phyloP scores from a whole-genome alignment of 176 grass and related monocot genomes.

The Eleusine coracana region DNA sequence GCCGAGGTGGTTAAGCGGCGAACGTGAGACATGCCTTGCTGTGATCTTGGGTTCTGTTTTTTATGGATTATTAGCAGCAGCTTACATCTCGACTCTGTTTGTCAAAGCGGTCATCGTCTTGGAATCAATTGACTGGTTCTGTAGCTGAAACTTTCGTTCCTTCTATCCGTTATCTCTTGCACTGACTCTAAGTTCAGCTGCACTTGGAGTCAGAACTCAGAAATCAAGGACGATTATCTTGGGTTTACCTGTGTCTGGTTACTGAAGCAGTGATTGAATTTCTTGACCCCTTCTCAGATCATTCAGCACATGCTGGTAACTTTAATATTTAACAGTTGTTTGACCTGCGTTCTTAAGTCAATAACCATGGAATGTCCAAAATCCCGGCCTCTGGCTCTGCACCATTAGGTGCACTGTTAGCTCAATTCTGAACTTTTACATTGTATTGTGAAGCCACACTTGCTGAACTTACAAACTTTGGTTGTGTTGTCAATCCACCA shows the following conservation, averaged over 20 bases:
- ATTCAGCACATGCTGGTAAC: neutral
- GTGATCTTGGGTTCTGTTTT: neutral
- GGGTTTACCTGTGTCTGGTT: neutral
- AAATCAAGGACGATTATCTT: neutral
- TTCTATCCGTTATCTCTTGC: neutral
- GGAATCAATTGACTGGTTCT: conserved; percentile 28
- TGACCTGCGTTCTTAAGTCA: neutral
- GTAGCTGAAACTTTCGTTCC: neutral
- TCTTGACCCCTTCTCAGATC: conserved; percentile 26
- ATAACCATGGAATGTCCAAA: neutral
- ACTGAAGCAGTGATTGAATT: neutral
- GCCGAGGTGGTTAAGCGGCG: neutral
- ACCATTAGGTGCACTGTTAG: too few relatives aligned
- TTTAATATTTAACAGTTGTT: neutral
- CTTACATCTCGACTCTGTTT: neutral
- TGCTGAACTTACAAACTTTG: neutral
- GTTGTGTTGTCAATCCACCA: neutral
- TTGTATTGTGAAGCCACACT: neutral
- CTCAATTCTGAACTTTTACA: neutral
- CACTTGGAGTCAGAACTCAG: neutral
- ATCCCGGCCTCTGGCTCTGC: neutral
- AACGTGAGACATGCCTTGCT: neutral
- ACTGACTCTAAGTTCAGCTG: neutral
- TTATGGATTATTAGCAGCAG: neutral
- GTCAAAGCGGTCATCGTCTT: neutral